Evolutionary conservation across 1,284 basidiomycete genomes (phyloP).

Genomic region (Chondrostereum purpureum): DNA sequence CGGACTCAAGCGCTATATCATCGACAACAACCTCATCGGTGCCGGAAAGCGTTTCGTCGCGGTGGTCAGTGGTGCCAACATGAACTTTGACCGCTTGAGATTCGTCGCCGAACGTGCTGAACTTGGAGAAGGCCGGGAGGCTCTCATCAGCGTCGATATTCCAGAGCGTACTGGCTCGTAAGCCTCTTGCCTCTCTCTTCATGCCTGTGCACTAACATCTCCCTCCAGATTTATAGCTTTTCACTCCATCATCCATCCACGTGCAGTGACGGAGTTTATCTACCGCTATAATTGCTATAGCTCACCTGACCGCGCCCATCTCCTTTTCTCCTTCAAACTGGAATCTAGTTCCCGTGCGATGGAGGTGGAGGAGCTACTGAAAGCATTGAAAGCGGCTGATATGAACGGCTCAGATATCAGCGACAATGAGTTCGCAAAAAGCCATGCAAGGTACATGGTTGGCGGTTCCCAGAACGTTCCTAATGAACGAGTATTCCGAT

Average conservation of each 20-base stretch:
- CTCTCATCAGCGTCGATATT: conserved; percentile 86
- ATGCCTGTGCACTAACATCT: conserved; percentile 2
- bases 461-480: conserved; percentile 76
- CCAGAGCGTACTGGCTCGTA: conserved; percentile 90
- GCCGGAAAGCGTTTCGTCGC: conserved; percentile 86
- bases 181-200: conserved; percentile 41
- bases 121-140: conserved; percentile 92
- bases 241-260: conserved; percentile 83
- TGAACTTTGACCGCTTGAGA: conserved; percentile 95
- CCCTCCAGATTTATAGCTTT: conserved; percentile 75
- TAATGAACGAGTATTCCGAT: conserved; percentile 89
- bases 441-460: conserved; percentile 91
- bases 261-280: conserved; percentile 94
- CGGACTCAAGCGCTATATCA: conserved; percentile 86
- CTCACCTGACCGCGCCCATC: conserved; percentile 63
- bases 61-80: conserved; percentile 94
- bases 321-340: conserved; percentile 90
- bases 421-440: conserved; percentile 94
- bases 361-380: conserved; percentile 68
- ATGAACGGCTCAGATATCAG: conserved; percentile 89
- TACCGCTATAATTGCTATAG: conserved; percentile 70
- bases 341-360: conserved; percentile 53
- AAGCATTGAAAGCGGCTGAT: conserved; percentile 53
- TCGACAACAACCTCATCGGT: conserved; percentile 74
- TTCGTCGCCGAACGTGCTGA: conserved; percentile 98